These are phyloP conservation scores for Aureobasidium sp. DNA, from an alignment of 2,329 filamentous ascomycete species.

Conservation along the genomic window DNA sequence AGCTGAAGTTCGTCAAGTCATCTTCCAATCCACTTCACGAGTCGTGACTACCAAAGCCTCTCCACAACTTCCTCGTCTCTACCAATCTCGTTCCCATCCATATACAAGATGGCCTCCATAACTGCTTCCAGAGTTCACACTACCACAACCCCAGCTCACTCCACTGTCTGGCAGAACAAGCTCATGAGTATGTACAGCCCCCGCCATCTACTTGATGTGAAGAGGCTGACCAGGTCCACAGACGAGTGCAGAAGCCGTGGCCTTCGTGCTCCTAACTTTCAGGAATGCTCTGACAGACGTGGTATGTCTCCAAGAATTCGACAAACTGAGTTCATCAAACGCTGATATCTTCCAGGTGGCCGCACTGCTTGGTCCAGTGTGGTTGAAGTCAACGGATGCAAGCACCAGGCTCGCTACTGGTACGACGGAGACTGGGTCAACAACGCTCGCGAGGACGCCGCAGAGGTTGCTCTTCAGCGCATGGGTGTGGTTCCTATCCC, in stretches of 20 bases:
- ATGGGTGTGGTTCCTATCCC: constrained; percentile 16
- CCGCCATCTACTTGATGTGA: background rate
- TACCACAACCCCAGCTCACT: constrained; percentile 14
- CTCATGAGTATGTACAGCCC: constrained; percentile 27
- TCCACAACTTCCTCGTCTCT: background rate
- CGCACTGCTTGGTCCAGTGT: constrained; percentile 85
- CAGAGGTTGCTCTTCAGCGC: constrained; percentile 66
- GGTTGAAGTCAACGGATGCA: constrained; percentile 62
- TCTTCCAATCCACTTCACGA: background rate
- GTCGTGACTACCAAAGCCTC: background rate
- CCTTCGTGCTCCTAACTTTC: constrained; percentile 17
- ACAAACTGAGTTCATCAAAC: background rate
- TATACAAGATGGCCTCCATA: constrained; percentile 15
- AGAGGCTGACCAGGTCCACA: constrained; percentile 28
- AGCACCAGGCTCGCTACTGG: constrained; percentile 72
- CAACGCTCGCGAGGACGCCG: constrained; percentile 87
- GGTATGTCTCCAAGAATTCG: background rate
- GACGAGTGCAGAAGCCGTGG: constrained; percentile 34
- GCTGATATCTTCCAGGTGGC: constrained; percentile 52
- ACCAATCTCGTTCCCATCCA: background rate
- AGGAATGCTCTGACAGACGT: constrained; percentile 16
- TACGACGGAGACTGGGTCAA: constrained; percentile 84
- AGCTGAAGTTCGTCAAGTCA: background rate
- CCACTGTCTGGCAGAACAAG: constrained; percentile 22
- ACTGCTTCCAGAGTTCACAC: constrained; percentile 15